Base-by-base conservation (phyloP, 768 basidiomycete genomes). In the Phylloporus sp. region DNA sequence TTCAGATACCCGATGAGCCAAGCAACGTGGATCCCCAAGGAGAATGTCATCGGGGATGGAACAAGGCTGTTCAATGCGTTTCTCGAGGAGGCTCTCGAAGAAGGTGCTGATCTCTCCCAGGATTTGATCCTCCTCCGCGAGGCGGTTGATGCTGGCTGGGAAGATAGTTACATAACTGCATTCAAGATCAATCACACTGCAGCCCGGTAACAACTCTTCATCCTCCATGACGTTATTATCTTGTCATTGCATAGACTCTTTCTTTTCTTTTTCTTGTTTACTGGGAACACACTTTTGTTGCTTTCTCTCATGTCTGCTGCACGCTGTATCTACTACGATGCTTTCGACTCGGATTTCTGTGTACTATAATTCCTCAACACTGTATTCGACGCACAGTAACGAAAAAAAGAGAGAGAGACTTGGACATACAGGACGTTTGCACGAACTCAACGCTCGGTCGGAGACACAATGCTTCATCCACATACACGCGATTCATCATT, bases 1-100 rank as follows among this genome's bases (percentile, higher is more conserved):
- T 23, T 22, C 29, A 69, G 67, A 6, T 69, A 61, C 40, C 58
- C 67, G 15, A 63, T 69, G 55, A 32, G 27, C 6, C 47, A 69
- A 36, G 67, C 67, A 15, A 61, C 42, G 3, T 69, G 67, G 67
- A 63, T 70, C 7, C 64, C 69, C 0, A 60, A 57, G 22, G 68
- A 64, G 35, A 68, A 64, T 23, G 26, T 68, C 16, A 23, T 56
- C 2, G 60, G 67, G 15, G 60, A 59, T 7, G 58, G 45, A 2
- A 50, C 41, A 4, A 41, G 18, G 13, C 0, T 70, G 15, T 57
- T 61, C 20, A 41, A 58, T 5, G 16, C 23, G 1, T 69, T 69
- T 35, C 5, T 51, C 5, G 43, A 50, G 35, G 53, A 62, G 12
- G 69, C 63, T 0, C 5, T 22, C 0, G 5, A 18, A 13, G 59